Base-by-base conservation (phyloP, 75 land plant genomes). In the Picea sitchensis region DNA sequence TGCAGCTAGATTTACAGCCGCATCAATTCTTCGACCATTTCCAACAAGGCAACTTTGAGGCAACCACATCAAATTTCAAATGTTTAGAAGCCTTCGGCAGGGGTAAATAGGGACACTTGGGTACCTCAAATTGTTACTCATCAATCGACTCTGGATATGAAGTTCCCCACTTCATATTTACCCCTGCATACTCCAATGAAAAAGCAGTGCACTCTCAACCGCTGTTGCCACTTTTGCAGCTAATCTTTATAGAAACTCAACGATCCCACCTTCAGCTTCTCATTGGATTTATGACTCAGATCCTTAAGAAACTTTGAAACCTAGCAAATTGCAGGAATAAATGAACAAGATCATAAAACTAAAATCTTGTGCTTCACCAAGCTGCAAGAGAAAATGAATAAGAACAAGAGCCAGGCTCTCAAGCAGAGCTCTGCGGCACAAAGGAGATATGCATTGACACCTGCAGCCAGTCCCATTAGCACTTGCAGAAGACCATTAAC, bases 71-170 rank as follows among this genome's bases (percentile, higher is more conserved):
- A 41, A 90, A 61, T 5, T 80, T 68, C 6, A 79, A 81, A 17
- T 76, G 81, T 59, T 72, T 76, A 20, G 81, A 73, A 30, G 85
- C 80, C 47, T 61, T 26, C 26, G 26, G 26, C 26, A 26, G 26
- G 26, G 26, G 26, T 26, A 26, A 26, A 26, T 26, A 26, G 26
- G 26, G 26, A 26, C 26, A 26, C 26, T 26, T 51, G 58, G 93
- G 87, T 36, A 79, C 87, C 36, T 82, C 87, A 64, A 81, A 79
- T 21, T 84, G 73, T 82, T 92, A 87, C 78, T 92, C 96, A 78
- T 94, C 96, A 65, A 92, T 92, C 92, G 90, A 90, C 83, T 94
- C 94, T 51, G 96, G 94, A 84, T 85, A 94, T 34, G 92, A 76
- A 6, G 83, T 82, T 14, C 79, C 84, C 94, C 96, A 94, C 30